Evolutionary conservation across 306 rosid species (phyloP), one percentile per base, ranked within the genome.

Genomic region (Cercis canadensis): DNA sequence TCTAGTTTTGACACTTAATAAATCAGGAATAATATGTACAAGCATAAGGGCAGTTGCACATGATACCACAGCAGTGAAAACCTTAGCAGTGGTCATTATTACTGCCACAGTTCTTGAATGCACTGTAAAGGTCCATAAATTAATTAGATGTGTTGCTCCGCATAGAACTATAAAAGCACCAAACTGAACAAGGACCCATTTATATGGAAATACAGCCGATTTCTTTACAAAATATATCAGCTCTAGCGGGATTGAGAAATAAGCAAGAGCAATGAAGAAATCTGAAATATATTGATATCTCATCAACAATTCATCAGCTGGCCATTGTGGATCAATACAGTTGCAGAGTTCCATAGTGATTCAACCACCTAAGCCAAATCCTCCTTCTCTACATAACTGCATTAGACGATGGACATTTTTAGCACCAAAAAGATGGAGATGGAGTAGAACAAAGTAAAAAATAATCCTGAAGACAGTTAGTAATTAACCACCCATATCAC

Each of bases 151-250:
- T 6, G 90, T 89, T n/a, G 96, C 96, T 67, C 96, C 96, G 51
- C 96, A 89, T 56, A 89, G 78, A 65, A 89, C 96, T 7, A 89
- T 89, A 82, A 89, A 87, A 65, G 96, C 96, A 45, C 96, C 96
- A 74, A 89, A 89, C 84, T 89, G 96, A 79, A 89, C 96, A 47
- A 87, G 90, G 44, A 89, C 96, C 96, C 96, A 89, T 85, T 87
- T 81, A 74, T 89, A 89, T 1, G 92, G 96, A 77, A 89, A 87
- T 39, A 89, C 90, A 0, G 96, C 86, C 0, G 96, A 89, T 81
- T 89, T 89, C 86, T 89, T 87, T 32, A 89, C 96, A 46, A 89
- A 89, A 78, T 89, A 89, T 53, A 89, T 85, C 57, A 89, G 88
- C 81, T 89, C 92, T n/a, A 87, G 74, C 19, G 96, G 90, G 80